These are phyloP conservation scores for Pontederia paniculata DNA, from an alignment of 176 grass and related monocot genomes.

Conservation along the genomic window DNA sequence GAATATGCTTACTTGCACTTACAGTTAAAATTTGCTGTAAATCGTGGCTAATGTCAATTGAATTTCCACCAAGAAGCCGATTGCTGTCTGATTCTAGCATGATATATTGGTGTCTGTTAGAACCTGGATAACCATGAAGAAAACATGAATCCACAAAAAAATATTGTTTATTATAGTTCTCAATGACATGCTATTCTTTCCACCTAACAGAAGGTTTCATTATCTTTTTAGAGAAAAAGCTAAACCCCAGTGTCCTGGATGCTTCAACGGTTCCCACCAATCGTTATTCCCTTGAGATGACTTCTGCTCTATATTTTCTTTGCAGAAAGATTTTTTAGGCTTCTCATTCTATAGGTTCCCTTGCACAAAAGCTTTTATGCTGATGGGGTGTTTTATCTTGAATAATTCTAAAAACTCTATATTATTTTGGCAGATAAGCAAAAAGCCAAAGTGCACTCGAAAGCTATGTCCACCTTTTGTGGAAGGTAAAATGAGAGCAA, in stretches of 20 bases:
- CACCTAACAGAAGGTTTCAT: background rate
- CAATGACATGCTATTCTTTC: no score
- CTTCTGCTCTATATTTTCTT: background rate
- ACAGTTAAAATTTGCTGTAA: no score
- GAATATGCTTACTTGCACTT: no score
- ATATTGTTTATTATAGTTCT: conserved; percentile 1
- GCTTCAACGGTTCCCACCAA: conserved; percentile 1
- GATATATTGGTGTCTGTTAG: background rate
- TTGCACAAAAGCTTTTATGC: no score
- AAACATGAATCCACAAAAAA: background rate
- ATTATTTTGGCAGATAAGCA: conserved; percentile 51
- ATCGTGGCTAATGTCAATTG: no score
- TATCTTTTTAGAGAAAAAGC: conserved; percentile 12
- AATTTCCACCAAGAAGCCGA: background rate
- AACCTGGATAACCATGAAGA: background rate
- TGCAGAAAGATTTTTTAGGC: background rate
- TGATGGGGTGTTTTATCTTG: background rate
- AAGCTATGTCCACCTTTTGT: conserved; percentile 83
- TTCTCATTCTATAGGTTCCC: background rate
- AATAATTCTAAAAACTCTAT: background rate
- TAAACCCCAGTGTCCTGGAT: background rate
- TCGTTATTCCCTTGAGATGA: background rate
- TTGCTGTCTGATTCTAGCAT: background rate
- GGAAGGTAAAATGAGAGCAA: conserved; percentile 50
- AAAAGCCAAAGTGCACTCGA: conserved; percentile 73